phyloP scores from a whole-genome alignment of 768 basidiomycete species.

The Amanita rubescens region DNA sequence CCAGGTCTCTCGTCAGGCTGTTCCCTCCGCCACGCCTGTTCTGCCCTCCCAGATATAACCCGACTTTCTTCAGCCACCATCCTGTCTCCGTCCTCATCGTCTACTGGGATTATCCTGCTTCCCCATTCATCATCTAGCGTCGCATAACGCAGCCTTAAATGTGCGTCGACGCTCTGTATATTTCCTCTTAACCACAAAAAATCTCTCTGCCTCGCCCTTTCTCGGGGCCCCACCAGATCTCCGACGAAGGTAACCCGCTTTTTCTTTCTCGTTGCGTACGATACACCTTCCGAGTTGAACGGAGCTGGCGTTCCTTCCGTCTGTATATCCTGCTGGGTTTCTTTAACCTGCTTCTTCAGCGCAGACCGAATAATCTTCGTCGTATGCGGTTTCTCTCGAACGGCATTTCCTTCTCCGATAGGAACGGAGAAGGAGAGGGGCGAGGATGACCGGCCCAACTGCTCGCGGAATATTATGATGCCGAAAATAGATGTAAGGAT shows the following conservation, averaged over 20 bases:
- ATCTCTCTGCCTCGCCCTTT: not conserved
- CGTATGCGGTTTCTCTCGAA: not conserved
- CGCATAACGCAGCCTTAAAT: not conserved
- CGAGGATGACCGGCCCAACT: not conserved
- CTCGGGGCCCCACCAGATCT: not conserved
- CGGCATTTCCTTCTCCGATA: not conserved
- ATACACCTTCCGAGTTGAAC: not conserved
- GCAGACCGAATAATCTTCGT: not conserved
- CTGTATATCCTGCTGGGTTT: not conserved
- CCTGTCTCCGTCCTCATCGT: not conserved
- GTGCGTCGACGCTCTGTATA: not conserved
- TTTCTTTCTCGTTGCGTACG: not conserved
- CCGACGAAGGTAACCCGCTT: too few relatives aligned
- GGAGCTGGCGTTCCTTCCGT: not conserved
- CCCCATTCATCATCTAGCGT: not conserved
- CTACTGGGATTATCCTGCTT: too few relatives aligned
- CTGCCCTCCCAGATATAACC: not conserved
- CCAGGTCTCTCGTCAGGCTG: not conserved
- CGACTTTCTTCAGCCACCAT: not conserved
- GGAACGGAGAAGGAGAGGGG: not conserved
- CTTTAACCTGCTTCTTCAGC: not conserved
- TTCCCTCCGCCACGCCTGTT: not conserved
- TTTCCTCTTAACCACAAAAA: not conserved
- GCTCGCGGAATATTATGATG: not conserved
- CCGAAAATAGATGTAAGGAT: not conserved